phyloP scores from a whole-genome alignment of 305 asterid species.

The Rubia peregrina region DNA sequence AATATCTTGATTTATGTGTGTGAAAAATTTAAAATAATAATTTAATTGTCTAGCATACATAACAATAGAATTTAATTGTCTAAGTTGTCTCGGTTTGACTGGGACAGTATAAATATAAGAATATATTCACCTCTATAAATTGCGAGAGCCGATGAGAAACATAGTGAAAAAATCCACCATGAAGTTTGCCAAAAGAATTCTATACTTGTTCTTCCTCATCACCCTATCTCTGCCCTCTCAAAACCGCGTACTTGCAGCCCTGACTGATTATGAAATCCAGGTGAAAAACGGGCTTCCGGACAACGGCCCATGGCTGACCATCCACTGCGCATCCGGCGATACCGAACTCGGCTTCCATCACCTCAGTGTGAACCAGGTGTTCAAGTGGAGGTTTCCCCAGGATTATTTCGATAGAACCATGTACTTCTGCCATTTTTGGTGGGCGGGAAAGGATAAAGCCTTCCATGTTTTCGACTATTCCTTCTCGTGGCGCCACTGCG shows the following conservation, averaged over 20 bases:
- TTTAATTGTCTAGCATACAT: no score
- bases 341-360: background rate
- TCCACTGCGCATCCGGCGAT: background rate
- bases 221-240: background rate
- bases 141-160: no score
- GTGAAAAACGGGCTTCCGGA: background rate
- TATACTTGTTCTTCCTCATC: background rate
- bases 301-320: background rate
- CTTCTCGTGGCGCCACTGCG: background rate
- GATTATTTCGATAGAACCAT: background rate
- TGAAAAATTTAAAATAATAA: no score
- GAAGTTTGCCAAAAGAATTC: background rate
- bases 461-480: background rate
- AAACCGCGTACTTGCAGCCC: background rate
- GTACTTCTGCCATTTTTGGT: background rate
- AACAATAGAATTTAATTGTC: no score
- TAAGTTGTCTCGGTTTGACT: no score
- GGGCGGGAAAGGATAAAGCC: background rate
- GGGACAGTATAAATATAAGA: no score
- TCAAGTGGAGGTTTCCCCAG: background rate
- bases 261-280: background rate
- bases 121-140: no score
- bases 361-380: background rate
- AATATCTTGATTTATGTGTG: no score
- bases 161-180: background rate